These are phyloP conservation scores for Irpex sp. DNA, from an alignment of 1,284 basidiomycete species.

Conservation along the genomic window DNA sequence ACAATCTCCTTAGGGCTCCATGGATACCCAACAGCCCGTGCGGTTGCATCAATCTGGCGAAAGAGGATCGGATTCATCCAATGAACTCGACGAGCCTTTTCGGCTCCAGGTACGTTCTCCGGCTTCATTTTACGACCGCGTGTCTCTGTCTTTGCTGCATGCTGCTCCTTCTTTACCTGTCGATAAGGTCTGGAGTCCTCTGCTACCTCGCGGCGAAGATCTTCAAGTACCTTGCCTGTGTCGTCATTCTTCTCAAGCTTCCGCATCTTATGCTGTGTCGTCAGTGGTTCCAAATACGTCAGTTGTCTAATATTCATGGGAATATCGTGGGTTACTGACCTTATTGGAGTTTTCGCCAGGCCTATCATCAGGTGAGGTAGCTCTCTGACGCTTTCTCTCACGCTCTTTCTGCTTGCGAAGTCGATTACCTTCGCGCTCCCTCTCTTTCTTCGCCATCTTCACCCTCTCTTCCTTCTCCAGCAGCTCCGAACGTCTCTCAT, in stretches of 20 bases:
- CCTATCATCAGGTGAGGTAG: neutral
- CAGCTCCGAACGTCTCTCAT: neutral
- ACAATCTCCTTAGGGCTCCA: neutral
- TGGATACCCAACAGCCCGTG: neutral
- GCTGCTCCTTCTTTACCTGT: neutral
- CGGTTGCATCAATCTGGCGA: neutral
- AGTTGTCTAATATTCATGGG: neutral
- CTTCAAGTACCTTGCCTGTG: neutral
- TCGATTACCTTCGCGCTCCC: neutral
- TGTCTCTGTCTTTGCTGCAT: neutral
- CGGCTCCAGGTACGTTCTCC: neutral
- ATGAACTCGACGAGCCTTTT: neutral
- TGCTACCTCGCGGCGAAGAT: neutral
- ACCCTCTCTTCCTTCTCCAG: neutral
- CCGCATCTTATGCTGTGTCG: neutral
- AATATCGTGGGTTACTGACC: neutral
- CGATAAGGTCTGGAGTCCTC: neutral
- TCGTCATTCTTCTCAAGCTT: neutral
- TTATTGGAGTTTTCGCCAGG: neutral
- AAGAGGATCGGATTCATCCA: neutral
- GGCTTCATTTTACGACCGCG: neutral
- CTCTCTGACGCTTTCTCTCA: neutral
- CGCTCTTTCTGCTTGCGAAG: neutral
- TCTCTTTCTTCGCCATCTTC: neutral
- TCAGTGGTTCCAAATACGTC: neutral